Base-by-base conservation (phyloP, 1,139 yeast genomes). In the Blastobotrys persicus region DNA sequence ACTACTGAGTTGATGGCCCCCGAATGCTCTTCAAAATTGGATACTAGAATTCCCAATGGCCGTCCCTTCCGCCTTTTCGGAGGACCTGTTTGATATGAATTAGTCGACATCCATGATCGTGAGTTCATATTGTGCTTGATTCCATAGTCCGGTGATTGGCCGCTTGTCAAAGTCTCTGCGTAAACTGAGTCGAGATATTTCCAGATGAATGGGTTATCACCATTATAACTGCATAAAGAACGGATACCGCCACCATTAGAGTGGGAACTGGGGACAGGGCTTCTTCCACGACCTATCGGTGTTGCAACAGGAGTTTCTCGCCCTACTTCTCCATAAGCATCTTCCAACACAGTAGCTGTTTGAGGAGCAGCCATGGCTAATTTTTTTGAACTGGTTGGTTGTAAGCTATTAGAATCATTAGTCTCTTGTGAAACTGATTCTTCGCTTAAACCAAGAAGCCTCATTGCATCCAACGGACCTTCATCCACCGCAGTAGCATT, bases 81-180 rank as follows among this genome's bases (percentile, higher is more conserved):
- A 11, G 53, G 31, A 12, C 41, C 41, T 1, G 46, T 38, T 4
- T 35, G 45, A 7, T 35, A 43, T 4, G 33, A 41, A 14, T 23
- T n/a, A 9, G 43, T n/a, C 16, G 23, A 9, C 4, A 35, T 35
- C 23, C 28, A 12, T 4, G 34, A 32, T n/a, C 46, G 35, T 4
- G 44, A 33, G 40, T 34, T 41, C 1, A 49, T 45, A 4, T 46
- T 42, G 18, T 53, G 51, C 19, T 58, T 54, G 2, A 72, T 65
- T 1, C 94, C 94, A 73, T 88, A 87, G 57, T 86, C 94, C n/a
- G 76, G 67, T 54, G 82, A 84, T 49, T 82, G 83, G 33, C 75
- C 47, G 13, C 46, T 75, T 42, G 84, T 62, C 1, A 77, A 68
- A 0, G 89, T 86, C 31, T 76, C 80, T 50, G 83, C 74, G 16